Conservation (phyloP, 2,329 filamentous ascomycete genomes). For the Aspergillus carbonarius region DNA sequence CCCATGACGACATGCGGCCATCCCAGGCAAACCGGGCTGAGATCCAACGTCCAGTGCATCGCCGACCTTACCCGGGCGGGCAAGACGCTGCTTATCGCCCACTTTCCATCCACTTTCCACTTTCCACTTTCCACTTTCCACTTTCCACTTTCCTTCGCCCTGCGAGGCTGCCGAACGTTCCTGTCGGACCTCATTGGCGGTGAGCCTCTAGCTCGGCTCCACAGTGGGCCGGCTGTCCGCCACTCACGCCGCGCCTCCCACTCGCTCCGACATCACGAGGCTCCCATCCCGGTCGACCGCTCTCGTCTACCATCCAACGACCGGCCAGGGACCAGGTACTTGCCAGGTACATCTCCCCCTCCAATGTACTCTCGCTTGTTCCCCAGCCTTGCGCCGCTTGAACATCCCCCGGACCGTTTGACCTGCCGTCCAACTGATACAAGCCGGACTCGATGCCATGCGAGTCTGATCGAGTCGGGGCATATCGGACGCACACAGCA, state of each 20-base stretch:
- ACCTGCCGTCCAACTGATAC: not conserved
- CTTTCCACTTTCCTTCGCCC: conserved; percentile 10
- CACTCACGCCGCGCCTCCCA: not conserved
- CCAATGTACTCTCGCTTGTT: no score
- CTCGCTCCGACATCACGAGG: not conserved
- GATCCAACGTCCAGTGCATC: not conserved
- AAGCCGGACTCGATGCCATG: no score
- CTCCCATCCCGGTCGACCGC: no score
- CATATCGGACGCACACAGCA: no score
- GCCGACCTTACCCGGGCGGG: not conserved
- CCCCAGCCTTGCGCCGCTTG: no score
- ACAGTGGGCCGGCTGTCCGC: not conserved
- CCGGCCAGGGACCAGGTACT: no score
- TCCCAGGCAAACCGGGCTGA: not conserved
- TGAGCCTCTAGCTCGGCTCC: not conserved
- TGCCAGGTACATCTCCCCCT: no score
- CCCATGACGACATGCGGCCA: not conserved
- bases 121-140: no score
- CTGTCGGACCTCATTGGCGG: conserved; percentile 1
- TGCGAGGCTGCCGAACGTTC: conserved; percentile 22
- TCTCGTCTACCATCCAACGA: no score
- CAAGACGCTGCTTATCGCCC: not conserved
- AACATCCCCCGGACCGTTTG: not conserved
- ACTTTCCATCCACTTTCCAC: no score
- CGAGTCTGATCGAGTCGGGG: no score